Base-by-base conservation (phyloP, 2,329 filamentous ascomycete genomes). In the Cadophora luteo-olivacea region DNA sequence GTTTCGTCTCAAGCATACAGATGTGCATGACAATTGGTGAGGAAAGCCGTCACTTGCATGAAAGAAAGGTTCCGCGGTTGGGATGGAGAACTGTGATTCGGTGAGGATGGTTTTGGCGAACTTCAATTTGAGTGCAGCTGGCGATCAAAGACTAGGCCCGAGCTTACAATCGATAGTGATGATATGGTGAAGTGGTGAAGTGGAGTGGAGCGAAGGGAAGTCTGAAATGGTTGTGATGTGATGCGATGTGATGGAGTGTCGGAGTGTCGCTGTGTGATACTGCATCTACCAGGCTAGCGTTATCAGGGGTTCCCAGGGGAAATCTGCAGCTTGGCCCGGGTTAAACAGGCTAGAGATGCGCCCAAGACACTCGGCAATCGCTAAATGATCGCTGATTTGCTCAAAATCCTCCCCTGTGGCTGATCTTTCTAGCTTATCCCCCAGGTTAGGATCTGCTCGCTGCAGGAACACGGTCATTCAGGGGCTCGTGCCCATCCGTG, bases 141-240 rank as follows among this genome's bases (percentile, higher is more conserved):
- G 36, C 41, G 14, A 14, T 60, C 2, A 7, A 60, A 41, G 55
- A 60, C 22, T 41, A 60, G 57, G 57, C 57, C 57, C 57, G 57
- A 60, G 57, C 57, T 60, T 41, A 38, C 22, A 60, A 25, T 45
- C 33, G 36, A 60, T 60, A 60, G 33, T 60, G 57, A 38, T 22
- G 45, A 4, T 49, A 19, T 49, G 19, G 45, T 49, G 45, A 22
- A 22, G 45, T 57, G 52, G 52, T 41, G 14, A 36, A 54, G 51
- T 54, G 22, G 24, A 33, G 32, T 29, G 14, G n/a, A n/a, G n/a
- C n/a, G n/a, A n/a, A n/a, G n/a, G n/a, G n/a, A 29, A 29, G 29
- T 29, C 29, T 29, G 29, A 29, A 29, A 19, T 32, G 24, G 25
- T 32, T 12, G 52, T 57, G 52, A 12, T 57, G 22, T 7, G 19